phyloP scores from a whole-genome alignment of 352 stramenopile genomes.

The Phytophthora capsici region DNA sequence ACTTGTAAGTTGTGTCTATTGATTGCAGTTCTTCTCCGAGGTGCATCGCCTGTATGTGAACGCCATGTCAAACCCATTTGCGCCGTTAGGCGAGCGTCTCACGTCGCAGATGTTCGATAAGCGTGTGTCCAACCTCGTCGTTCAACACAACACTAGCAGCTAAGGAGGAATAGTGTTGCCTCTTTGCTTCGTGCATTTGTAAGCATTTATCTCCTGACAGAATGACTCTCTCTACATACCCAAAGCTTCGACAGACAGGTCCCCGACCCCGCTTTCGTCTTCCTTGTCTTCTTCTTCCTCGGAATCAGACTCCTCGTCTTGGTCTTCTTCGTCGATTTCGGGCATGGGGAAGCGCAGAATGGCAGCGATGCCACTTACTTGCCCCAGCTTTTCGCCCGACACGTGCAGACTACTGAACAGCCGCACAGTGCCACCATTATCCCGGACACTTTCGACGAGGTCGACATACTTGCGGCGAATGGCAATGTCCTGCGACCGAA shows the following conservation, averaged over 20 bases:
- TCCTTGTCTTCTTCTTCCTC: constrained; percentile 45
- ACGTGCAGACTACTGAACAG: constrained; percentile 96
- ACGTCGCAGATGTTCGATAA: constrained; percentile 83
- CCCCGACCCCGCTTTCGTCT: constrained; percentile 60
- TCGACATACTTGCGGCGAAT: constrained; percentile 93
- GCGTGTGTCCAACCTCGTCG: constrained; percentile 76
- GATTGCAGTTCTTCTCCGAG: constrained; percentile 76
- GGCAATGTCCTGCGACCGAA: constrained; percentile 91
- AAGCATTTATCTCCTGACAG: constrained; percentile 9
- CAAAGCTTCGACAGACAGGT: constrained; percentile 71
- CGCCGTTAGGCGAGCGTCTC: constrained; percentile 81
- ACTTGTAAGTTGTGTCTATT: constrained; percentile 5
- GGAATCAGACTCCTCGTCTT: constrained; percentile 58
- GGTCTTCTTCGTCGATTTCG: constrained; percentile 95
- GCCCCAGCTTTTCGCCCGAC: constrained; percentile 94
- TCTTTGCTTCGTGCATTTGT: constrained; percentile 16
- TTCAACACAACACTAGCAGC: constrained; percentile 66
- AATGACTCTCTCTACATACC: constrained; percentile 47
- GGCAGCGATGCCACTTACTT: constrained; percentile 95
- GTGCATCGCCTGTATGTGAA: constrained; percentile 90
- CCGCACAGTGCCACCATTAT: constrained; percentile 91
- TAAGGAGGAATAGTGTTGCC: constrained; percentile 22
- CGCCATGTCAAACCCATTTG: constrained; percentile 87
- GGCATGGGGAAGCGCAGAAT: constrained; percentile 96
- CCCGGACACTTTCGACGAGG: constrained; percentile 94